Base-by-base conservation (phyloP, 495 filamentous ascomycete species). In the Xylaria scruposa region DNA sequence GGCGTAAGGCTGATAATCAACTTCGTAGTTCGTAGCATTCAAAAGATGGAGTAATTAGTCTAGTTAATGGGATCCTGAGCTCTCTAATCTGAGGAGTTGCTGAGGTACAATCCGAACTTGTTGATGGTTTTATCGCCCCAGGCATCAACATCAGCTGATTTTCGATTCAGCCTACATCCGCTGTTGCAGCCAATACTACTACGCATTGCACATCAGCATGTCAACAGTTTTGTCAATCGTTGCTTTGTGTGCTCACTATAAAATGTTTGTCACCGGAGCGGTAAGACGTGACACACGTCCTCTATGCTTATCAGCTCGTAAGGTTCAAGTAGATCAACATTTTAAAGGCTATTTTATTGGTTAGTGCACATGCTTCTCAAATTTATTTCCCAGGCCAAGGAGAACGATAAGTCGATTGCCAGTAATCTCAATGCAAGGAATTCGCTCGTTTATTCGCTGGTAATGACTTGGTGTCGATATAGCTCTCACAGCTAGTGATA, bases 91-190 rank as follows among this genome's bases (percentile, higher is more conserved):
- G 10, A 36, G 56, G 56, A 60, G 9, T 36, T 38, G 19, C 13
- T 21, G 19, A 60, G 56, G 56, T 1, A 21, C 17, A 38, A 60
- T 19, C n/a, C 10, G 1, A 60, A 60, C 56, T 19, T n/a, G 58
- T 21, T n/a, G 33, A 6, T 13, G 58, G 33, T 21, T 26, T 62
- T 5, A 17, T 62, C 33, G 36, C 36, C n/a, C 36, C 24, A 42
- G n/a, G 60, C 60, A 62, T 62, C 21, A 26, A 26, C 60, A 62
- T 36, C 36, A 62, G n/a, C 10, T 62, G 31, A 21, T 62, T 24
- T 56, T 56, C 4, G 26, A 62, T 62, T 62, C 38, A 60, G 58
- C 58, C 58, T 60, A 21, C 58, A 60, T 60, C 58, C 10, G n/a
- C 58, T 21, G 26, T 31, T 56, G 26, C 53, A 56, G 53, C 26